Evolutionary conservation across 148 eudicot species (phyloP), one percentile per base, ranked within the genome.

Genomic region (Nepenthes gracilis): DNA sequence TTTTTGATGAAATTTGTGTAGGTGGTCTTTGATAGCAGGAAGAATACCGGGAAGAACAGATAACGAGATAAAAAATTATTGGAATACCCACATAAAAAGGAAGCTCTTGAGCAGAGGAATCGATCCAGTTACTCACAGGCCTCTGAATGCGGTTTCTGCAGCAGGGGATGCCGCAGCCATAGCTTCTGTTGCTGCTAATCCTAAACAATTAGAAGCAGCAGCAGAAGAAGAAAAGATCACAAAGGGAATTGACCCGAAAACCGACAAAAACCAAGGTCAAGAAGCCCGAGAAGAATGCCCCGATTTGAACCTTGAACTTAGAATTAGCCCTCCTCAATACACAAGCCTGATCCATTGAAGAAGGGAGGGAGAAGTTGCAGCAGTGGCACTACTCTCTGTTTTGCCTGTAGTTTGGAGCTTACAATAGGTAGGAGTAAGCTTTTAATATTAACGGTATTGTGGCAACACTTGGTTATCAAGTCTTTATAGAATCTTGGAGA

Each of bases 21-120:
- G 89, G 67, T 84, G 89, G 89, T 84, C 89, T 5, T 72, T 84
- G 5, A 84, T 84, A 40, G 89, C 89, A 5, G 89, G 81, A 49
- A 72, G 85, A 63, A 65, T 84, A 32, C 86, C 89, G 0, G 89
- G 89, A 70, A 74, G 89, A 66, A 84, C 89, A 6, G 89, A 84
- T 15, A 84, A 84, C 13, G 89, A 84, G 73, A 81, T 84, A 62
- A 84, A 84, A 66, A 84, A 84, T 34, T 84, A 84, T 54, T 84
- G 89, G 89, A 84, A 84, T 49, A 81, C 89, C 12, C 89, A 84
- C 35, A 81, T 84, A 11, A 72, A 85, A 61, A 76, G 89, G 47
- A 84, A 84, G 71, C 85, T 84, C 12, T 4, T 81, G 51, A 84
- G 71, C 72, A 65, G 83, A 2, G 89, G 89, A 1, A 84, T 84